A percentile compares a stretch with the other conserved stretches of the same genome.
These are phyloP conservation scores for Microglena sp. DNA, from an alignment of 139 green algal genomes.

Conservation along the genomic window DNA sequence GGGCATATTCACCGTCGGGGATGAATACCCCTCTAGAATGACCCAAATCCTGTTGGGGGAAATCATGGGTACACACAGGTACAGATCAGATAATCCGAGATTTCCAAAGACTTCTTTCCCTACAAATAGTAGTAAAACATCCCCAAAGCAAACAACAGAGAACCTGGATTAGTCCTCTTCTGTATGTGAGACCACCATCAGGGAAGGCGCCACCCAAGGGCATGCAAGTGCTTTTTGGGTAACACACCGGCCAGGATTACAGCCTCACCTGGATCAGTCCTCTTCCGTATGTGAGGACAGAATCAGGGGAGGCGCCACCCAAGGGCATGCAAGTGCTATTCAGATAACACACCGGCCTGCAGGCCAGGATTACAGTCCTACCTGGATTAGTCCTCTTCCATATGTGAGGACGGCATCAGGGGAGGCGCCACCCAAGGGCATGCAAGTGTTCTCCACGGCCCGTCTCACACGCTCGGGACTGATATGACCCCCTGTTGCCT, in stretches of 20 bases:
- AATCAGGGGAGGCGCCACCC: slow-evolving; percentile 26
- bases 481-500: slow-evolving; percentile 10
- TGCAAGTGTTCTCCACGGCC: slow-evolving; percentile 65
- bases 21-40: too few species aligned
- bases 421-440: slow-evolving; percentile 21
- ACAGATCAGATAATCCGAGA: too few species aligned
- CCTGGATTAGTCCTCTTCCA: slow-evolving; percentile 77
- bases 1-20: too few species aligned
- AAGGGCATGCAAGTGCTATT: slow-evolving; percentile 35
- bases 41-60: too few species aligned
- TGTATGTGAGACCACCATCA: slow-evolving; percentile 64
- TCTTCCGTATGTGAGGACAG: slow-evolving; percentile 64
- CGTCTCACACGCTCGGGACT: slow-evolving; percentile 31
- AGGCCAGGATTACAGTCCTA: slow-evolving; percentile 17
- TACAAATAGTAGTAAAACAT: too few species aligned
- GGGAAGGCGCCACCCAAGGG: slow-evolving; percentile 25
- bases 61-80: too few species aligned
- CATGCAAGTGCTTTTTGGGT: slow-evolving; percentile 23
- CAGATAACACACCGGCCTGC: not conserved
- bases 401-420: slow-evolving; percentile 58
- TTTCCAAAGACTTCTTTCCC: too few species aligned
- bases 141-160: too few species aligned
- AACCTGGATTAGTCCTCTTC: slow-evolving; percentile 16
- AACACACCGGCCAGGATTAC: not conserved
- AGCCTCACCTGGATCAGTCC: not conserved